These are phyloP conservation scores for Emericellopsis terricola DNA, from an alignment of 495 filamentous ascomycete species.

Conservation along the genomic window DNA sequence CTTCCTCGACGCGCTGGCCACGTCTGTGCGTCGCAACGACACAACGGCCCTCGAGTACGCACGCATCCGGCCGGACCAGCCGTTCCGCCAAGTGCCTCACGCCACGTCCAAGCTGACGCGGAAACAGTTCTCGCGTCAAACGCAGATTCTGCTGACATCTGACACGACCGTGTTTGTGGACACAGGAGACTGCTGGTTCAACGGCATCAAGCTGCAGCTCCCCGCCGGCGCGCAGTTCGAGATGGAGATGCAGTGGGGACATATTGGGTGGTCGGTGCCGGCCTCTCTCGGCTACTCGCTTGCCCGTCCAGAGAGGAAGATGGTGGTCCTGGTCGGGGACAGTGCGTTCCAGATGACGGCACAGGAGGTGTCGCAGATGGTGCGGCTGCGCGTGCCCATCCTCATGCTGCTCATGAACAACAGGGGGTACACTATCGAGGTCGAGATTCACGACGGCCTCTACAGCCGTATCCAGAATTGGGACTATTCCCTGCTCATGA, in stretches of 20 bases:
- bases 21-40: conserved; percentile 4
- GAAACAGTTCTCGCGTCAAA: conserved; percentile 7
- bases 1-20: conserved; percentile 6
- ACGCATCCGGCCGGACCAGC: conserved; percentile 7
- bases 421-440: conserved; percentile 32
- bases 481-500: conserved; percentile 8
- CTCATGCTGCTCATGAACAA: conserved; percentile 23
- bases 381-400: conserved; percentile 10
- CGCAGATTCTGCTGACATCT: conserved; percentile 4
- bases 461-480: conserved; percentile 13
- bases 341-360: conserved; percentile 14
- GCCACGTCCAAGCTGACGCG: conserved; percentile 6
- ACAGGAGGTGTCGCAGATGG: conserved; percentile 14
- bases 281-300: conserved; percentile 10
- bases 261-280: conserved; percentile 13
- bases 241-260: conserved; percentile 14
- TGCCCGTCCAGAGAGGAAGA: conserved; percentile 5
- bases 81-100: conserved; percentile 2
- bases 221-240: conserved; percentile 10
- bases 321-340: conserved; percentile 10
- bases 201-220: conserved; percentile 7
- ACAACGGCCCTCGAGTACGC: conserved; percentile 9
- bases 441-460: conserved; percentile 24
- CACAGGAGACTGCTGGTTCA: conserved; percentile 12
- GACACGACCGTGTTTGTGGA: conserved; percentile 8